These are phyloP conservation scores for Phialocephala subalpina DNA, from an alignment of 2,329 filamentous ascomycete species.

Conservation along the genomic window DNA sequence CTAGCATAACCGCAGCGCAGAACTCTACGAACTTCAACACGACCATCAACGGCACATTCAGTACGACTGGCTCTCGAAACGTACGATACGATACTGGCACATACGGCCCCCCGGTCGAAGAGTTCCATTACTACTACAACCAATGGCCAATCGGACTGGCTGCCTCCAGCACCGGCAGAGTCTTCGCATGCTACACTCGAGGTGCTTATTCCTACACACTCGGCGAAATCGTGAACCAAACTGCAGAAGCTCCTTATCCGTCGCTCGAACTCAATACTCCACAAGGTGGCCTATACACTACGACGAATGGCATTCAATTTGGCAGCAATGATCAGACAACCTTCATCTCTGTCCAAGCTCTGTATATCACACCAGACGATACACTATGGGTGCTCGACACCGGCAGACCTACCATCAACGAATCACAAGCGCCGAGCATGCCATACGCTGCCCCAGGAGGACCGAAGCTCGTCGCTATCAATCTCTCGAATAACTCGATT, in stretches of 20 bases:
- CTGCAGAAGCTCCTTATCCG: constrained; percentile 56
- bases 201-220: constrained; percentile 55
- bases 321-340: constrained; percentile 51
- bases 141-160: constrained; percentile 56
- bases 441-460: constrained; percentile 54
- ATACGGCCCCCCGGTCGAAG: constrained; percentile 55
- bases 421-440: constrained; percentile 48
- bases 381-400: constrained; percentile 56
- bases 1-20: constrained; percentile 14
- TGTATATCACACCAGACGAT: constrained; percentile 53
- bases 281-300: constrained; percentile 28
- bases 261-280: constrained; percentile 49
- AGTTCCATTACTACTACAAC: constrained; percentile 57
- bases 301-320: constrained; percentile 51
- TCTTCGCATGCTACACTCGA: constrained; percentile 55
- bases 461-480: constrained; percentile 53
- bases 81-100: constrained; percentile 55
- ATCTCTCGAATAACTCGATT: constrained; percentile 48
- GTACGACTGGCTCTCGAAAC: constrained; percentile 21
- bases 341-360: constrained; percentile 53
- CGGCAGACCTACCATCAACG: constrained; percentile 51
- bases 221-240: constrained; percentile 55
- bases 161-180: constrained; percentile 50
- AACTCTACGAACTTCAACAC: constrained; percentile 19
- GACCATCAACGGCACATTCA: constrained; percentile 19